phyloP scores from a whole-genome alignment of 441 rosid genomes.

The Euphorbia celastroides region DNA sequence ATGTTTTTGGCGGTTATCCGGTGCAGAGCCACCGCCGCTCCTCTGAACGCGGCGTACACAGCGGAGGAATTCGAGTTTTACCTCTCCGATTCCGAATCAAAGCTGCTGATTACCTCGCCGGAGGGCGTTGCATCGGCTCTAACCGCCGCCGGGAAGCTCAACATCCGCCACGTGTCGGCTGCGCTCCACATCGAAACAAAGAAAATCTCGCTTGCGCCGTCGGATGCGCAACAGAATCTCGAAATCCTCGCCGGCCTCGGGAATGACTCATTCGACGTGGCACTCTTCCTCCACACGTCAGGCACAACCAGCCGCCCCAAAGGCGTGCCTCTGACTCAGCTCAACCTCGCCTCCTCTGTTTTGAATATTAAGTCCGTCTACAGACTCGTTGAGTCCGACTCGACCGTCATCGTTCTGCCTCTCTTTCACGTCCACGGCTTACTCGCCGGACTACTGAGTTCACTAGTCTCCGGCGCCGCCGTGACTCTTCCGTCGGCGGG shows the following conservation, averaged over 20 bases:
- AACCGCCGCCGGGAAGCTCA: constrained; percentile 67
- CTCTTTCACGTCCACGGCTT: constrained; percentile 68
- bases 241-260: constrained; percentile 21
- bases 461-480: constrained; percentile 66
- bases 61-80: constrained; percentile 85
- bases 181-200: constrained; percentile 32
- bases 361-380: constrained; percentile 64
- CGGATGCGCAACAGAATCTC: constrained; percentile 20
- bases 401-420: constrained; percentile 74
- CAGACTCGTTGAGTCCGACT: constrained; percentile 59
- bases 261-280: constrained; percentile 55
- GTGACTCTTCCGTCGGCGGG: constrained; percentile 76
- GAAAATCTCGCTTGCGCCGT: constrained; percentile 37
- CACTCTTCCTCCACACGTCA: constrained; percentile 75
- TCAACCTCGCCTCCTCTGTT: constrained; percentile 60
- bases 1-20: constrained; percentile 75
- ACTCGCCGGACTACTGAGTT: constrained; percentile 68
- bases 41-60: constrained; percentile 75
- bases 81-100: constrained; percentile 81
- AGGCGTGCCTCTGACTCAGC: constrained; percentile 83
- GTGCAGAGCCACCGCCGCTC: constrained; percentile 76
- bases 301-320: constrained; percentile 94
- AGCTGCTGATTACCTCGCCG: constrained; percentile 44
- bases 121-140: constrained; percentile 61
- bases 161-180: constrained; percentile 50